Percentiles rank a stretch among this genome's conserved stretches.
Evolutionary conservation across 108 stramenopile genomes (phyloP).

Genomic region (Mediolabrus comicus): DNA sequence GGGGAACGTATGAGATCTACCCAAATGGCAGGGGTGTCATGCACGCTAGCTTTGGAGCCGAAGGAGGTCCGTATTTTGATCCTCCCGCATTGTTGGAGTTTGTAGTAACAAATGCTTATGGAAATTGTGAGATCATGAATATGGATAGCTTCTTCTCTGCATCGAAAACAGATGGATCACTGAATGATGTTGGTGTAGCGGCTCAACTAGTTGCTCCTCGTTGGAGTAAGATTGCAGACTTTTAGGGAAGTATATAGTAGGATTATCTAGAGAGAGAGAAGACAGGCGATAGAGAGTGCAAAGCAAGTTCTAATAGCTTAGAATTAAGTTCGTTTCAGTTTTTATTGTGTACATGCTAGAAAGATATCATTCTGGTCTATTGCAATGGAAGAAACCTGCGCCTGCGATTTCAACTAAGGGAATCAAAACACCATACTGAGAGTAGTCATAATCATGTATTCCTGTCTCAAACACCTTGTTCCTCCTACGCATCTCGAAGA

Average conservation of each 20-base stretch:
- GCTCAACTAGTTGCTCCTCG: neutral
- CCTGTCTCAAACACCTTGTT: constrained; percentile 3
- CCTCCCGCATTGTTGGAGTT: neutral
- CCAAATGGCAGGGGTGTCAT: neutral
- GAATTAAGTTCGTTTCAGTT: too few relatives aligned
- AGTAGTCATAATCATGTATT: constrained; percentile 15
- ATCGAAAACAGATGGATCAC: neutral
- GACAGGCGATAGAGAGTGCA: too few relatives aligned
- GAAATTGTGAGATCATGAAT: neutral
- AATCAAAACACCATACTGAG: constrained; percentile 18
- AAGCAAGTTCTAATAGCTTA: too few relatives aligned
- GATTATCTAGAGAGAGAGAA: too few relatives aligned
- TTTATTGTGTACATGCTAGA: too few relatives aligned
- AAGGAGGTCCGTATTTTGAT: neutral
- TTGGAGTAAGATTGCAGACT: neutral
- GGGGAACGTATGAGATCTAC: neutral
- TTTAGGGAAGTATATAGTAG: too few relatives aligned
- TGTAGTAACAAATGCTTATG: neutral
- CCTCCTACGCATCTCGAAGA: constrained; percentile 4
- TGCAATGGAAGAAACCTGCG: constrained; percentile 30
- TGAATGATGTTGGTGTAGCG: neutral
- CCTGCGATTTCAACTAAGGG: constrained; percentile 18
- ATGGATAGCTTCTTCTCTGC: neutral
- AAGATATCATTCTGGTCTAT: constrained; percentile 8
- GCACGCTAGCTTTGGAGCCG: neutral